Evolutionary conservation across 257 asterid species (phyloP).

Genomic region (Scutellaria minor): DNA sequence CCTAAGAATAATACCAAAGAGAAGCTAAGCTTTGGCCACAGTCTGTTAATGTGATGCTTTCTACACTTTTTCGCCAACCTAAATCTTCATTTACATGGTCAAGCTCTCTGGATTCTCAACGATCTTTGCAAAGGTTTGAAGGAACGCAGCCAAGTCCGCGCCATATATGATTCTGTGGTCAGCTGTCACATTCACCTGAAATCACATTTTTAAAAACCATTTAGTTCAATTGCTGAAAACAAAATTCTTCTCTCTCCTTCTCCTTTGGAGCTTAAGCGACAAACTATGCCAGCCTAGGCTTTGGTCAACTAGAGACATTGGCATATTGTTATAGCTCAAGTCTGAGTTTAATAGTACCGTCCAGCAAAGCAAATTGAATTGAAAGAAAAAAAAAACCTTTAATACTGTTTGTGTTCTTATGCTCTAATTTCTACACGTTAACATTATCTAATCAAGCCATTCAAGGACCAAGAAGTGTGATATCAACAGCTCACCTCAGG

Average conservation of each 20-base stretch:
- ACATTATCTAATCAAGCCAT: too few relatives aligned
- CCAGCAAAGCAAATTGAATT: too few relatives aligned
- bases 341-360: too few relatives aligned
- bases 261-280: not conserved
- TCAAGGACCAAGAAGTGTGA: too few relatives aligned
- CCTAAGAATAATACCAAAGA: not conserved
- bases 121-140: slow-evolving; percentile 76
- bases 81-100: slow-evolving; percentile 59
- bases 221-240: not conserved
- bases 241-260: not conserved
- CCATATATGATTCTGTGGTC: slow-evolving; percentile 87
- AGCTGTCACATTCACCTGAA: slow-evolving; percentile 88
- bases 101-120: slow-evolving; percentile 75
- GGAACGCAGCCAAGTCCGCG: slow-evolving; percentile 86
- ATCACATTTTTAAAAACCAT: slow-evolving; percentile 8
- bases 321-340: too few relatives aligned
- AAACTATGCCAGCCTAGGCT: not conserved
- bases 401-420: too few relatives aligned
- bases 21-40: slow-evolving; percentile 4
- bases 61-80: slow-evolving; percentile 21
- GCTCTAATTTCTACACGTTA: too few relatives aligned
- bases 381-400: too few relatives aligned
- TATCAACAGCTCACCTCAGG: too few relatives aligned
- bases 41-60: not conserved
- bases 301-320: too few relatives aligned